Evolutionary conservation across 2,329 filamentous ascomycete genomes (phyloP).

Genomic region (Chrysoporthe deuterocubensis): DNA sequence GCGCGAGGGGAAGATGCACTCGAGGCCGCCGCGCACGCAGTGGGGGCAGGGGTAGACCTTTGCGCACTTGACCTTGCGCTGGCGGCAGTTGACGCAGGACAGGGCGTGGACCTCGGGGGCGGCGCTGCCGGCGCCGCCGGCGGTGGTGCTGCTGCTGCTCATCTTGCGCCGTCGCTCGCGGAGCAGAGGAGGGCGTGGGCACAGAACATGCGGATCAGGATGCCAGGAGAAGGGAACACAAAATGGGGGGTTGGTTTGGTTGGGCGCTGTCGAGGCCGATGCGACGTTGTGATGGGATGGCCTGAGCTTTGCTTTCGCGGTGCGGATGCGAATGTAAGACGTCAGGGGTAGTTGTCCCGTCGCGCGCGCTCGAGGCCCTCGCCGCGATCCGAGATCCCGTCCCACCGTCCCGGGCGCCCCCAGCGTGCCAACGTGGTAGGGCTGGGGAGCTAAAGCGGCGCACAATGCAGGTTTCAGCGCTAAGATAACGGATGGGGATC

Average conservation of each 20-base stretch:
- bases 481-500: not conserved
- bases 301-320: too few relatives aligned
- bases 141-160: conserved; percentile 24
- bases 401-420: not conserved
- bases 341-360: not conserved
- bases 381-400: not conserved
- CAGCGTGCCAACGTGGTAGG: not conserved
- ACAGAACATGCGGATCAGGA: not conserved
- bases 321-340: not conserved
- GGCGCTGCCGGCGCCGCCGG: conserved; percentile 5
- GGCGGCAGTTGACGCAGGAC: conserved; percentile 65
- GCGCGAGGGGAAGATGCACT: conserved; percentile 53
- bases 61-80: conserved; percentile 66
- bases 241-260: not conserved
- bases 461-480: not conserved
- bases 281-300: too few relatives aligned
- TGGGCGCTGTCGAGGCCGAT: not conserved
- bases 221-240: not conserved
- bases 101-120: conserved; percentile 33
- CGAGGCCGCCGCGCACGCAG: conserved; percentile 51
- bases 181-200: not conserved
- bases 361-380: too few relatives aligned
- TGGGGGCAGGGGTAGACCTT: conserved; percentile 59
- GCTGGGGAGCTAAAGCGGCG: not conserved
- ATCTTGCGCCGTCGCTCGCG: conserved; percentile 2